phyloP scores from a whole-genome alignment of 257 asterid species.

The Mentha longifolia region DNA sequence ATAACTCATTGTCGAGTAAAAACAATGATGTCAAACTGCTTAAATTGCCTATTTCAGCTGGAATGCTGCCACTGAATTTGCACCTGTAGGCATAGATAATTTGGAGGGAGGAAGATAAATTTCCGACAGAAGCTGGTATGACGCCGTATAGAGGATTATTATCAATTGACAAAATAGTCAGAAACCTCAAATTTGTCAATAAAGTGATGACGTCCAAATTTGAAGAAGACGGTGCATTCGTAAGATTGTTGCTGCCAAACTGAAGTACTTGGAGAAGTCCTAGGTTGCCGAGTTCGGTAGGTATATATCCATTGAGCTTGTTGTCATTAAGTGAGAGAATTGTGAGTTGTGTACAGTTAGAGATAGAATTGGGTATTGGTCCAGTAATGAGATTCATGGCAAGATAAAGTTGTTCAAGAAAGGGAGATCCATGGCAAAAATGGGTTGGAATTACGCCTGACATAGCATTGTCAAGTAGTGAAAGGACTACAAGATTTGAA shows the following conservation, averaged over 20 bases:
- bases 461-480: background rate
- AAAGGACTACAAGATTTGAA: constrained; percentile 18
- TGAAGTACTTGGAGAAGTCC: constrained; percentile 8
- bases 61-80: constrained; percentile 14
- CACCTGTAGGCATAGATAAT: background rate
- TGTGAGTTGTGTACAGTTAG: constrained; percentile 40
- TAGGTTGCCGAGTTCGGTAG: constrained; percentile 35
- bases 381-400: constrained; percentile 26
- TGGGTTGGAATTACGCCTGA: constrained; percentile 31
- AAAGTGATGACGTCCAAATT: constrained; percentile 34
- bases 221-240: background rate
- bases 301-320: constrained; percentile 12
- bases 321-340: background rate
- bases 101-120: constrained; percentile 34
- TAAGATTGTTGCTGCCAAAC: constrained; percentile 26
- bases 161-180: background rate
- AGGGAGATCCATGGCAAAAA: background rate
- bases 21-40: constrained; percentile 8
- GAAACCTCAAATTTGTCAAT: constrained; percentile 36
- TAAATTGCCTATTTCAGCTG: constrained; percentile 19
- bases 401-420: constrained; percentile 21
- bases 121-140: constrained; percentile 40
- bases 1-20: constrained; percentile 18
- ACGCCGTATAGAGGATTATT: constrained; percentile 29
- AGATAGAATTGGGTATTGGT: constrained; percentile 37